Conservation (phyloP, 164 flowering plant genomes). For the Stephania cephalantha region DNA sequence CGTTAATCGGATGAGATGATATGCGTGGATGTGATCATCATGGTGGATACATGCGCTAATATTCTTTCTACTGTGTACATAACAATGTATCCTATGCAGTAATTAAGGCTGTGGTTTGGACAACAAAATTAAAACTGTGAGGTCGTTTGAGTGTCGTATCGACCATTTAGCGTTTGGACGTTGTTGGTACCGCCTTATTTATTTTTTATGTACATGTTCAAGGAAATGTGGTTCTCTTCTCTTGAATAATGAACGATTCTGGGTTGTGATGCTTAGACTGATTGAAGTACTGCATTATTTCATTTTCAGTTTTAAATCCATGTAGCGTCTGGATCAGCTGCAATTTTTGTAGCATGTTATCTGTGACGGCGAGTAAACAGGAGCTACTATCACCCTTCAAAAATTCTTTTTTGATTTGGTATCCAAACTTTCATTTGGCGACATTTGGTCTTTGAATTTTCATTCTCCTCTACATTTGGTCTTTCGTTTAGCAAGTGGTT, state of each 20-base stretch:
- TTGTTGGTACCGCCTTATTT: not conserved
- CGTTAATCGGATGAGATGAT: not conserved
- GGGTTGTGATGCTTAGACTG: not conserved
- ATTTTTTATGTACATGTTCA: not conserved
- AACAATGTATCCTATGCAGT: not conserved
- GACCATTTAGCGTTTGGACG: not conserved
- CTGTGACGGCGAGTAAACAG: too few species aligned
- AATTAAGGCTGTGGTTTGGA: not conserved
- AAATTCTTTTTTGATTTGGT: too few species aligned
- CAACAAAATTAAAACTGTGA: not conserved
- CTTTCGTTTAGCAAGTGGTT: too few species aligned
- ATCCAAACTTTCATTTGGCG: too few species aligned
- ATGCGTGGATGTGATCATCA: not conserved
- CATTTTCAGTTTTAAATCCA: not conserved
- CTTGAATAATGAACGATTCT: not conserved
- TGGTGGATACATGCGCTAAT: not conserved
- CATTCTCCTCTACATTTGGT: too few species aligned
- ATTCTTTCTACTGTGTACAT: not conserved
- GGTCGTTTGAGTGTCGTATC: not conserved
- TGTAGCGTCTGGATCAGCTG: not conserved
- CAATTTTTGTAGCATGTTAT: not conserved
- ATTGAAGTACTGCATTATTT: not conserved
- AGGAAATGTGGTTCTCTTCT: not conserved
- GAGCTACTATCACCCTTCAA: too few species aligned
- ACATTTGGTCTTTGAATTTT: too few species aligned